phyloP scores from a whole-genome alignment of 768 basidiomycete genomes.

The Lactarius indigo region DNA sequence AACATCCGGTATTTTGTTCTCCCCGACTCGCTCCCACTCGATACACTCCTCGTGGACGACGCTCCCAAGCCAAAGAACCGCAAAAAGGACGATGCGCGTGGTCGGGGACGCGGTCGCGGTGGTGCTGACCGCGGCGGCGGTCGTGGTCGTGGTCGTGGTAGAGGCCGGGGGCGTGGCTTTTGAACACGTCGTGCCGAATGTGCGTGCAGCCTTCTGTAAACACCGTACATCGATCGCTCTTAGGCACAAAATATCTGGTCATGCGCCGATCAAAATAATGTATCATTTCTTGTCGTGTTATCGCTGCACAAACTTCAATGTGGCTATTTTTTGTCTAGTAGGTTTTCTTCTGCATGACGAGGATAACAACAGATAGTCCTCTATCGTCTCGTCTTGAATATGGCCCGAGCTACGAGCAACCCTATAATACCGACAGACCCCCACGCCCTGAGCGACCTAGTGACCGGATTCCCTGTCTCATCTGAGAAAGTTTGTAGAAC shows the following conservation, averaged over 20 bases:
- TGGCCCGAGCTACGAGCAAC: slow-evolving; percentile 9
- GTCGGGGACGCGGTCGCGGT: slow-evolving; percentile 53
- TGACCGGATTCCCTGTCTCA: neutral
- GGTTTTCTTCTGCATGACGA: neutral
- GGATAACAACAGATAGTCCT: slow-evolving; percentile 2
- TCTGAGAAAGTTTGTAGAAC: slow-evolving; percentile 1
- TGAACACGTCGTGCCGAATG: slow-evolving; percentile 1
- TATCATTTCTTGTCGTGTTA: slow-evolving; percentile 17
- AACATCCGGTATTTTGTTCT: slow-evolving; percentile 95
- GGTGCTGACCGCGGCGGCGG: slow-evolving; percentile 42
- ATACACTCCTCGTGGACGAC: slow-evolving; percentile 96
- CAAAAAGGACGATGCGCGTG: slow-evolving; percentile 82
- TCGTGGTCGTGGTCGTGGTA: slow-evolving; percentile 49
- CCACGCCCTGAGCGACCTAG: slow-evolving; percentile 19
- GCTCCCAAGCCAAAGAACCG: slow-evolving; percentile 92
- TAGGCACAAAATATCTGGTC: slow-evolving; percentile 11
- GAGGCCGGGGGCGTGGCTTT: slow-evolving; percentile 47
- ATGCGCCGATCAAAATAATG: slow-evolving; percentile 10
- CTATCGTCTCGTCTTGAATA: slow-evolving; percentile 8
- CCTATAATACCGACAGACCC: slow-evolving; percentile 21
- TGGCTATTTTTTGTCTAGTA: slow-evolving; percentile 12
- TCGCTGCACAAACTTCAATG: slow-evolving; percentile 2
- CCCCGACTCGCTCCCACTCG: slow-evolving; percentile 94
- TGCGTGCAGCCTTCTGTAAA: neutral
- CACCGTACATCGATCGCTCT: slow-evolving; percentile 8